A percentile compares a stretch with the other conserved stretches of the same genome.
These are phyloP conservation scores for Pichia ethanolica DNA, from an alignment of 805 yeast species.

Conservation along the genomic window DNA sequence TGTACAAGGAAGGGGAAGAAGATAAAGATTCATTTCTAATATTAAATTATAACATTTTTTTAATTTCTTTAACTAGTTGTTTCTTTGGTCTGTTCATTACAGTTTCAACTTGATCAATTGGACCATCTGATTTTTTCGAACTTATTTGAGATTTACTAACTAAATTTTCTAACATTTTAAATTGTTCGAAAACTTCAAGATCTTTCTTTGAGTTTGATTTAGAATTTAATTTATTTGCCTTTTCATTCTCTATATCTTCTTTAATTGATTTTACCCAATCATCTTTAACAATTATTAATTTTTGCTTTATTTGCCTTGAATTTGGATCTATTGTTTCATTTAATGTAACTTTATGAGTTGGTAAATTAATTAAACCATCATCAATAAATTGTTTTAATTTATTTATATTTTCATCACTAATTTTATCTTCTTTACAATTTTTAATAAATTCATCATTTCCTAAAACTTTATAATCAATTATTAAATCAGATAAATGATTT, in stretches of 20 bases:
- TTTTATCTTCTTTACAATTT: conserved; percentile 7
- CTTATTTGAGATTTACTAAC: conserved; percentile 14
- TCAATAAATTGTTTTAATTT: conserved; percentile 15
- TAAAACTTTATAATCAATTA: conserved; percentile 15
- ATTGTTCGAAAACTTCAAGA: conserved; percentile 14
- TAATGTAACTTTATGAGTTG: conserved; percentile 19
- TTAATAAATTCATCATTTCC: conserved; percentile 6
- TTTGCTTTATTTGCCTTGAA: conserved; percentile 14
- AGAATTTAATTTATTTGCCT: neutral
- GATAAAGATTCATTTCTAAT: too few species aligned
- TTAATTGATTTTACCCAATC: conserved; percentile 12
- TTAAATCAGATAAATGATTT: conserved; percentile 14
- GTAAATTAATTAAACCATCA: conserved; percentile 15
- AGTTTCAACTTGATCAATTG: conserved; percentile 4
- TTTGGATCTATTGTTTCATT: conserved; percentile 10
- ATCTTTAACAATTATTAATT: conserved; percentile 19
- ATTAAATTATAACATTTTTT: conserved; percentile 9
- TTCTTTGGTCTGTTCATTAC: conserved; percentile 11
- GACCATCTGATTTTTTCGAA: conserved; percentile 5
- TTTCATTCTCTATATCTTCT: conserved; percentile 5
- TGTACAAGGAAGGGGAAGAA: too few species aligned
- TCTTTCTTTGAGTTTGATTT: conserved; percentile 3
- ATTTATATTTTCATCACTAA: conserved; percentile 13
- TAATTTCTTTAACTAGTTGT: conserved; percentile 8
- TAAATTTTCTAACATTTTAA: conserved; percentile 15